Base-by-base conservation (phyloP, 2,329 filamentous ascomycete genomes). In the Mariannaea sp. region DNA sequence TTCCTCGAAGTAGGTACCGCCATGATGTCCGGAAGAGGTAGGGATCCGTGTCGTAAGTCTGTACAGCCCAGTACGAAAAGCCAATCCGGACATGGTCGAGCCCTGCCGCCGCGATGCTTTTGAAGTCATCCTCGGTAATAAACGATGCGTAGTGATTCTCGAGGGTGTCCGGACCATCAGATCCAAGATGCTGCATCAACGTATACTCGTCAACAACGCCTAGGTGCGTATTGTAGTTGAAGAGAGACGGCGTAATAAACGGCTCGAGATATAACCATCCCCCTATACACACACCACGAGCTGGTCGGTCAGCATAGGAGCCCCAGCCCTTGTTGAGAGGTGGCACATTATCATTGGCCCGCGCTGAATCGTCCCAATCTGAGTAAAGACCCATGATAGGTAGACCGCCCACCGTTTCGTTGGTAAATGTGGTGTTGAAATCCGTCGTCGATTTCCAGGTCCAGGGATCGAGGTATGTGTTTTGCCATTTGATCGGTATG, bases 81-180 rank as follows among this genome's bases (percentile, higher is more conserved):
- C 90, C 92, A 48, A 99, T 97, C 49, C 94, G 88, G n/a, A 99
- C 89, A 69, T 99, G 94, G 69, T 99, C 94, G 39, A 99, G 83
- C 0, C 94, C 94, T 1, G 94, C 94, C 32, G 84, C 86, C 42
- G 85, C 85, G 55, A 99, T 97, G 33, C 93, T 88, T 50, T 80
- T 79, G 70, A 97, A 96, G 2, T 90, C 92, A 53, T 88, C 77
- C 68, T 95, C 90, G 0, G 84, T 92, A 36, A 97, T 85, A 67
- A 96, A 99, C 0, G 84, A 84, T 1, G 92, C 87, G 73, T 99
- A 99, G 72, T 99, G 94, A 55, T 89, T 81, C 70, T 99, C 94
- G n/a, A 97, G 74, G 0, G 82, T 88, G 26, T 83, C 82, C 3
- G 86, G 83, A 4, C 83, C 83, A 1, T 78, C 76, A 1, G 81